Conservation (phyloP, 116 monocot species). For the Zostera marina region DNA sequence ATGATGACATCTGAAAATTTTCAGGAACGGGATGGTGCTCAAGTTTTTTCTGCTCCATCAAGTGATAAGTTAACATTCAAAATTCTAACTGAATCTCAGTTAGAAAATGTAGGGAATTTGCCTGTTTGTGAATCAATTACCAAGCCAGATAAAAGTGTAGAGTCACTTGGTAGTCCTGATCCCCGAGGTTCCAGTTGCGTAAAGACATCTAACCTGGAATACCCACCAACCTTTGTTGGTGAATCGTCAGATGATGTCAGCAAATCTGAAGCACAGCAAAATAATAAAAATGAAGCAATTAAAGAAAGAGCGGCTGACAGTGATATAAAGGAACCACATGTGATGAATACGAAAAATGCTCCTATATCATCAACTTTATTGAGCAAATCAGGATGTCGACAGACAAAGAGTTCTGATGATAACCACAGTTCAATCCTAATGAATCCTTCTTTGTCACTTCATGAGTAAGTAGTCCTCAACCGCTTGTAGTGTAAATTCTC, state of each 20-base stretch:
- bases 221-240: not conserved
- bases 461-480: slow-evolving; percentile 18
- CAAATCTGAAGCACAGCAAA: not conserved
- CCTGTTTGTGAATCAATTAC: slow-evolving; percentile 3
- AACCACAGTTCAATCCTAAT: slow-evolving; percentile 12
- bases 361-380: slow-evolving; percentile 2
- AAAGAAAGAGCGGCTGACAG: not conserved
- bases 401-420: slow-evolving; percentile 15
- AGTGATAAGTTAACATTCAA: slow-evolving; percentile 15
- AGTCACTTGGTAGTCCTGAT: slow-evolving; percentile 19
- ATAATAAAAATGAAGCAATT: not conserved
- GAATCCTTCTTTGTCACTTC: slow-evolving; percentile 12
- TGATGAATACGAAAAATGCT: slow-evolving; percentile 13
- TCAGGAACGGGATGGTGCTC: slow-evolving; percentile 13
- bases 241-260: not conserved
- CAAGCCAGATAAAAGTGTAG: slow-evolving; percentile 8
- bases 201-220: slow-evolving; percentile 23
- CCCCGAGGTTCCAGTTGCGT: slow-evolving; percentile 31
- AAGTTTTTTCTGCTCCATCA: slow-evolving; percentile 14
- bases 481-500: too few species aligned
- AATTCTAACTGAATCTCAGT: slow-evolving; percentile 8
- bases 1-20: slow-evolving; percentile 9
- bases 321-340: not conserved
- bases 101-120: not conserved
- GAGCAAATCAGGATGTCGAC: slow-evolving; percentile 5